phyloP scores from a whole-genome alignment of 2,329 filamentous ascomycete genomes.

The Talaromyces atroroseus region DNA sequence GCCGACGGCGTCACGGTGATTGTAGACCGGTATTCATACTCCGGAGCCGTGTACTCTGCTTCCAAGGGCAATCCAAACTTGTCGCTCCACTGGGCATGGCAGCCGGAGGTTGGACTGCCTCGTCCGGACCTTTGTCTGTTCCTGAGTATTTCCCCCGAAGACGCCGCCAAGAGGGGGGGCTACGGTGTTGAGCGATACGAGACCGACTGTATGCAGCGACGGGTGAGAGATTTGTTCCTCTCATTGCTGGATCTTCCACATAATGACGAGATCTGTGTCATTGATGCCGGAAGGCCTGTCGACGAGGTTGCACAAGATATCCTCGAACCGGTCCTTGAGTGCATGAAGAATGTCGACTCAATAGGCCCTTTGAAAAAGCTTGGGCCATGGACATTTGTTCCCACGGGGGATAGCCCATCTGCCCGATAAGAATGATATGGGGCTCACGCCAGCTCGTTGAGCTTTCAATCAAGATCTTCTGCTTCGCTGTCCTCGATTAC shows the following conservation, averaged over 20 bases:
- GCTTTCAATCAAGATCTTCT: slow-evolving; percentile 6
- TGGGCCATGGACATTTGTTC: slow-evolving; percentile 24
- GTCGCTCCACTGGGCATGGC: slow-evolving; percentile 70
- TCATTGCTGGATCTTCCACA: slow-evolving; percentile 45
- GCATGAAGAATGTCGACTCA: slow-evolving; percentile 27
- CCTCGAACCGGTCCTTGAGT: slow-evolving; percentile 21
- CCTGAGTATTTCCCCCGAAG: slow-evolving; percentile 69
- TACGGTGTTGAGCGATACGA: slow-evolving; percentile 90
- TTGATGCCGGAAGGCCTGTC: slow-evolving; percentile 51
- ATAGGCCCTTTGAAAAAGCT: slow-evolving; percentile 33
- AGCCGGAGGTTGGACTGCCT: slow-evolving; percentile 79
- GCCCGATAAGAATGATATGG: not conserved
- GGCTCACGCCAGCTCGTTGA: not conserved
- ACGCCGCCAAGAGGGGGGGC: slow-evolving; percentile 71
- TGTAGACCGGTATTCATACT: slow-evolving; percentile 92
- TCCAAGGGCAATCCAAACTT: slow-evolving; percentile 73
- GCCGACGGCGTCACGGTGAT: slow-evolving; percentile 67
- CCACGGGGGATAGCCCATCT: slow-evolving; percentile 11
- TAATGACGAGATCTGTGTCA: slow-evolving; percentile 47
- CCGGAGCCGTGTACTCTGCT: slow-evolving; percentile 85
- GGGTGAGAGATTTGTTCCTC: slow-evolving; percentile 69
- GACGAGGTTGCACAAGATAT: slow-evolving; percentile 48
- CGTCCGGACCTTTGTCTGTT: slow-evolving; percentile 84
- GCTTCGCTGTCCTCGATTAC: slow-evolving; percentile 36
- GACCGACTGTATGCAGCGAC: slow-evolving; percentile 71